phyloP scores from a whole-genome alignment of 345 rosid genomes.

The Tarenaya hassleriana region DNA sequence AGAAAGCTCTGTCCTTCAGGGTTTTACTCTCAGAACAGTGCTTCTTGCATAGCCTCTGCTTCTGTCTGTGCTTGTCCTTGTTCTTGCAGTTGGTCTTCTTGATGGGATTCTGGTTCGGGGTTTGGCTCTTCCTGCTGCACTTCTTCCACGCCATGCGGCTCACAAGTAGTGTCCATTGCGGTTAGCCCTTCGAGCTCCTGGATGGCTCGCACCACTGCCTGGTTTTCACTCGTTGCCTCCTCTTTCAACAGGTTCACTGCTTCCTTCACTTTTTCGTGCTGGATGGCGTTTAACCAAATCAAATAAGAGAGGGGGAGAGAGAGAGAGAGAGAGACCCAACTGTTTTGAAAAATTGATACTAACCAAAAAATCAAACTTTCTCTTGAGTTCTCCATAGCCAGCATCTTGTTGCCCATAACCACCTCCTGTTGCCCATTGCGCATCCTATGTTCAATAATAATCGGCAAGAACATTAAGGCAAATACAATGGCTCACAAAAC shows the following conservation, averaged over 20 bases:
- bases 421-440: constrained; percentile 6
- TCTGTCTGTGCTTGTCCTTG: constrained; percentile 25
- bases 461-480: neutral
- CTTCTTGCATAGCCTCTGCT: constrained; percentile 25
- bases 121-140: constrained; percentile 8
- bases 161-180: constrained; percentile 33
- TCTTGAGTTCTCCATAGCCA: constrained; percentile 44
- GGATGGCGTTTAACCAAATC: constrained; percentile 5
- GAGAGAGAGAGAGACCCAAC: neutral
- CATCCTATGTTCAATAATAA: constrained; percentile 18
- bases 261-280: constrained; percentile 58
- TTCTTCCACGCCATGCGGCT: constrained; percentile 30
- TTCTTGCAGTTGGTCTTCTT: too few relatives aligned
- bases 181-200: constrained; percentile 65
- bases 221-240: constrained; percentile 29
- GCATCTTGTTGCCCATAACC: constrained; percentile 22
- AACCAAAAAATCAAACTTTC: constrained; percentile 53
- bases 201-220: constrained; percentile 40
- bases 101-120: neutral
- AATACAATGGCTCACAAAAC: neutral
- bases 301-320: too few relatives aligned
- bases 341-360: constrained; percentile 33
- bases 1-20: too few relatives aligned
- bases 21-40: constrained; percentile 11
- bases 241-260: constrained; percentile 43